Percentiles rank a stretch among this genome's conserved stretches.
These are phyloP conservation scores for Colletotrichum phormii DNA, from an alignment of 2,329 filamentous ascomycete genomes.

Conservation along the genomic window DNA sequence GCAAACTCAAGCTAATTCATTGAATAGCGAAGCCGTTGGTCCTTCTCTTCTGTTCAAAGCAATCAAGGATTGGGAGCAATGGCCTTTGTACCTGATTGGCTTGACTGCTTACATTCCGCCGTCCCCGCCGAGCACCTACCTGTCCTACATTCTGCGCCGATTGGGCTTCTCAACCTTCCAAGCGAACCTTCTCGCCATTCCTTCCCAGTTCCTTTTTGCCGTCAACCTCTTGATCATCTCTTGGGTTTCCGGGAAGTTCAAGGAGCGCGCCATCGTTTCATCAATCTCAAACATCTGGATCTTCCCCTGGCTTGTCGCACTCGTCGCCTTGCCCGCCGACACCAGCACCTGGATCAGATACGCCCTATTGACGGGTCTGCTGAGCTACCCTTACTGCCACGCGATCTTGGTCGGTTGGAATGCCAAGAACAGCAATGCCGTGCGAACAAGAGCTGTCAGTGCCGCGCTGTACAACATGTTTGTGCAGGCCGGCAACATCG, in stretches of 20 bases:
- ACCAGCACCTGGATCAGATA: slow-evolving; percentile 56
- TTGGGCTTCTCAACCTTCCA: slow-evolving; percentile 59
- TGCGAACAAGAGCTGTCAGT: slow-evolving; percentile 59
- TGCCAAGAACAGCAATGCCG: slow-evolving; percentile 59
- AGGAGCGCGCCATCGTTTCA: slow-evolving; percentile 58
- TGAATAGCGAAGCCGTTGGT: slow-evolving; percentile 53
- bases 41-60: slow-evolving; percentile 61
- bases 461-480: slow-evolving; percentile 62
- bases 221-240: slow-evolving; percentile 60
- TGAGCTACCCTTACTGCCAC: slow-evolving; percentile 63
- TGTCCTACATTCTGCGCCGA: slow-evolving; percentile 56
- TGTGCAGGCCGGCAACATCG: slow-evolving; percentile 56
- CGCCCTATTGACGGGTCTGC: slow-evolving; percentile 50
- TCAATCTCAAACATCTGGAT: slow-evolving; percentile 62
- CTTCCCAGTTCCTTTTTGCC: slow-evolving; percentile 57
- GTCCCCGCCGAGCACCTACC: slow-evolving; percentile 55
- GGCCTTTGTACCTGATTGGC: slow-evolving; percentile 67
- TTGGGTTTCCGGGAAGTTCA: slow-evolving; percentile 55
- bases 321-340: slow-evolving; percentile 51
- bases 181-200: slow-evolving; percentile 58
- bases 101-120: slow-evolving; percentile 59
- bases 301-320: slow-evolving; percentile 59
- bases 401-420: slow-evolving; percentile 61
- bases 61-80: slow-evolving; percentile 70
- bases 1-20: background rate